A percentile compares a stretch with the other conserved stretches of the same genome.
Conservation (phyloP, 1,139 yeast genomes). For the Pichia sp. region DNA sequence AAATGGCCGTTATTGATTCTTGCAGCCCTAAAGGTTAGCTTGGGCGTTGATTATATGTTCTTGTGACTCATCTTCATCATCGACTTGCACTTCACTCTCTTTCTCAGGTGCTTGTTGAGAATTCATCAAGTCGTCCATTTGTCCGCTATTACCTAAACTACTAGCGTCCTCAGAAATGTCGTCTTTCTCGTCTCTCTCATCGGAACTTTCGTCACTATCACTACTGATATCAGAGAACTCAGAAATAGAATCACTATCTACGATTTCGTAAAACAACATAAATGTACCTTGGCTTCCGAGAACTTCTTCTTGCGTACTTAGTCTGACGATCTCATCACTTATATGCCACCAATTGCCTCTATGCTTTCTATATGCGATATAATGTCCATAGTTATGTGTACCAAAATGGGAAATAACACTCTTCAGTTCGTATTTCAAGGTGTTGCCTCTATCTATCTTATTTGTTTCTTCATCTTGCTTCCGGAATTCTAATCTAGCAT, state of each 20-base stretch:
- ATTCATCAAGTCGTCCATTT: background rate
- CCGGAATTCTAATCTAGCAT: slow-evolving; percentile 73
- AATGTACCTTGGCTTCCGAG: slow-evolving; percentile 81
- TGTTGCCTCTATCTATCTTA: slow-evolving; percentile 25
- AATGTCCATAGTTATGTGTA: slow-evolving; percentile 92
- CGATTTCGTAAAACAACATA: slow-evolving; percentile 80
- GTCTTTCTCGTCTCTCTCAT: slow-evolving; percentile 1
- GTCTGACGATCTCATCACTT: slow-evolving; percentile 81
- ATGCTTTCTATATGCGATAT: slow-evolving; percentile 75
- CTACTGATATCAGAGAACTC: slow-evolving; percentile 8
- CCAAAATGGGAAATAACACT: slow-evolving; percentile 92
- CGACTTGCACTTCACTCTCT: background rate
- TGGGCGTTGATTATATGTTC: slow-evolving; percentile 27
- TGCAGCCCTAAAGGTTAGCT: slow-evolving; percentile 24
- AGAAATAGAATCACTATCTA: slow-evolving; percentile 32
- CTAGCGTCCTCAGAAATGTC: background rate
- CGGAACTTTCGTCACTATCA: slow-evolving; percentile 13
- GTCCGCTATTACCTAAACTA: background rate
- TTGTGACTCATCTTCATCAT: slow-evolving; percentile 19
- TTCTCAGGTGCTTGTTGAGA: background rate
- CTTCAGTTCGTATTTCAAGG: slow-evolving; percentile 60
- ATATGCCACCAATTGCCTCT: slow-evolving; percentile 94
- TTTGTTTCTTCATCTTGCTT: slow-evolving; percentile 44
- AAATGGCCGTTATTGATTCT: no score
- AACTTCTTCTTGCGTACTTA: slow-evolving; percentile 77